A percentile compares a stretch with the other conserved stretches of the same genome.
These are phyloP conservation scores for Taphrina deformans DNA, from an alignment of 1,139 yeast genomes.

Conservation along the genomic window DNA sequence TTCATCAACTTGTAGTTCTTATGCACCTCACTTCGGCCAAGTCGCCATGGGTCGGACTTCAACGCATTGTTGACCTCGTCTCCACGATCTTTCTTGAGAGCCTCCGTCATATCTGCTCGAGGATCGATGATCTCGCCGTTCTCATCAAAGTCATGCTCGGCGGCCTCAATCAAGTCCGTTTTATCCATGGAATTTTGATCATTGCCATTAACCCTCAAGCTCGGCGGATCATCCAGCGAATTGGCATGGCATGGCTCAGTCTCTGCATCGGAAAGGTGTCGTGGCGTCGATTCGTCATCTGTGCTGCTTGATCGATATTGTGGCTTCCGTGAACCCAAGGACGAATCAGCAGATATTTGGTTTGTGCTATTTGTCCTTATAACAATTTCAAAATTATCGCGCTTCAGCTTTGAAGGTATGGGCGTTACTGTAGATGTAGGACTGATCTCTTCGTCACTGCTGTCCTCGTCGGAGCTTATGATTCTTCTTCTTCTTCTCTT, in stretches of 20 bases:
- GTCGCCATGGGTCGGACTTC: constrained; percentile 18
- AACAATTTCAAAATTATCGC: neutral
- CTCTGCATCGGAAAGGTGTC: neutral
- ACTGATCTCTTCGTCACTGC: neutral
- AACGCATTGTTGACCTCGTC: neutral
- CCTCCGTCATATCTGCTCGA: neutral
- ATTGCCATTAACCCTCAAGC: neutral
- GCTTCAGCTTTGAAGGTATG: neutral
- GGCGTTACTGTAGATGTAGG: no score
- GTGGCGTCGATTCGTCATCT: neutral
- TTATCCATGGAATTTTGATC: neutral
- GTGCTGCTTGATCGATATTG: neutral
- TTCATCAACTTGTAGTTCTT: constrained; percentile 31
- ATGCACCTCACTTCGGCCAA: constrained; percentile 4
- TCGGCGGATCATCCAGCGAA: neutral
- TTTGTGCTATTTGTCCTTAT: neutral
- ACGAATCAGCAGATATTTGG: neutral
- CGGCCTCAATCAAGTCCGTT: neutral
- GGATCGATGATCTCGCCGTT: neutral
- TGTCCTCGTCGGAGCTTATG: neutral
- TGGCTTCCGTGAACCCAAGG: neutral
- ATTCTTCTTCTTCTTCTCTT: neutral
- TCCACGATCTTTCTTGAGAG: neutral
- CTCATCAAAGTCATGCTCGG: neutral
- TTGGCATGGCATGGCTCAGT: neutral